A percentile compares a stretch with the other conserved stretches of the same genome.
Evolutionary conservation across 371 early-diverging fungal species (phyloP).

Genomic region (Encephalitozoon hellem): DNA sequence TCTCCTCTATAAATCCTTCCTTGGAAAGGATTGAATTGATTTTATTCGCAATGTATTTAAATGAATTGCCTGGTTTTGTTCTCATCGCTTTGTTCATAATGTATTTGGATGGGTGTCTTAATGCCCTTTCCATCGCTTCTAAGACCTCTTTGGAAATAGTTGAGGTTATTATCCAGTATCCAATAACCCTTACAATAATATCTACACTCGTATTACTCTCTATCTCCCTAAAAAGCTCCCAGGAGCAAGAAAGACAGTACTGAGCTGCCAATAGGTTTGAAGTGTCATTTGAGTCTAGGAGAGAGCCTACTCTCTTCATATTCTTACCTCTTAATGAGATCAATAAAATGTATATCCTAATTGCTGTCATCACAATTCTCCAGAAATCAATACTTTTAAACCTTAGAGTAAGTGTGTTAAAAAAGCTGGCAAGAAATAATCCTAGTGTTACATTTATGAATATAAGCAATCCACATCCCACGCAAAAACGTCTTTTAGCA

Average conservation of each 20-base stretch:
- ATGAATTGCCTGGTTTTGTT: too few relatives aligned
- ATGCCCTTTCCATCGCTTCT: not conserved
- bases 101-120: too few relatives aligned
- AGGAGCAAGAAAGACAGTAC: not conserved
- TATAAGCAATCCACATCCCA: not conserved
- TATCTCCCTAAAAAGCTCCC: not conserved
- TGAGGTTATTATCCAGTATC: not conserved
- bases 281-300: not conserved
- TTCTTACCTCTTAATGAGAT: not conserved
- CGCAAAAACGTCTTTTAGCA: not conserved
- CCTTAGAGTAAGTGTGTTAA: not conserved
- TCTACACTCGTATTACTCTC: not conserved
- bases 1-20: too few relatives aligned
- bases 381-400: not conserved
- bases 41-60: too few relatives aligned
- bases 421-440: not conserved
- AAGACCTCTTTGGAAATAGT: not conserved
- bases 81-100: too few relatives aligned
- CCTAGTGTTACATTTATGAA: not conserved
- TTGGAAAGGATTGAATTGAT: too few relatives aligned
- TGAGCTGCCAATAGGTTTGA: not conserved
- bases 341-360: not conserved
- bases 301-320: not conserved
- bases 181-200: not conserved
- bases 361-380: not conserved